These are phyloP conservation scores for Arthrobotrys sphaeroides DNA, from an alignment of 2,329 filamentous ascomycete species.

Conservation along the genomic window DNA sequence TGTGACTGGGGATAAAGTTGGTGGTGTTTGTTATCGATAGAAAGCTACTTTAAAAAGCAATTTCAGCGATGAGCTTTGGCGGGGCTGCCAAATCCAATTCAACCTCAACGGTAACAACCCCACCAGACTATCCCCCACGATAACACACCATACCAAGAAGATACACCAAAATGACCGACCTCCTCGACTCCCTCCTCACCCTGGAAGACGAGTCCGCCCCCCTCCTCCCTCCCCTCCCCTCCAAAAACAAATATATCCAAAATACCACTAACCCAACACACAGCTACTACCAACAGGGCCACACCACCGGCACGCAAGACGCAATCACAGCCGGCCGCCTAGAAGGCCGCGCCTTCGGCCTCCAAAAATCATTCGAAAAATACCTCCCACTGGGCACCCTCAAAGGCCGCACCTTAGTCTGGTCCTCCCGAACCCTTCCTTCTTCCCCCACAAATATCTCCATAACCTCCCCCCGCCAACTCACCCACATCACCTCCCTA, in stretches of 20 bases:
- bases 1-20: too few species aligned
- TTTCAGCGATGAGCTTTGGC: too few species aligned
- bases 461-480: slow-evolving; percentile 72
- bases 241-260: slow-evolving; percentile 2
- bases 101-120: neutral
- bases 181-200: slow-evolving; percentile 57
- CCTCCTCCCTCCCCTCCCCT: neutral
- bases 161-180: slow-evolving; percentile 33
- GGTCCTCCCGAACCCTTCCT: slow-evolving; percentile 74
- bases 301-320: slow-evolving; percentile 80
- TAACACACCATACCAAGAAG: neutral
- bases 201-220: slow-evolving; percentile 57
- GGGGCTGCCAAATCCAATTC: neutral
- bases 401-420: slow-evolving; percentile 81
- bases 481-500: slow-evolving; percentile 78
- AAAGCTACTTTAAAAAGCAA: too few species aligned
- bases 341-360: slow-evolving; percentile 88
- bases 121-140: neutral
- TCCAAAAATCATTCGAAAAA: slow-evolving; percentile 94
- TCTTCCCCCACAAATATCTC: slow-evolving; percentile 54
- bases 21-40: too few species aligned
- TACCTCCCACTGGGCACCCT: slow-evolving; percentile 81
- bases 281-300: slow-evolving; percentile 64
- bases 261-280: slow-evolving; percentile 42
- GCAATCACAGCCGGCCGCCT: slow-evolving; percentile 78